Evolutionary conservation across 169 alveolate genomes (phyloP).

Genomic region (Plasmodium fragile): DNA sequence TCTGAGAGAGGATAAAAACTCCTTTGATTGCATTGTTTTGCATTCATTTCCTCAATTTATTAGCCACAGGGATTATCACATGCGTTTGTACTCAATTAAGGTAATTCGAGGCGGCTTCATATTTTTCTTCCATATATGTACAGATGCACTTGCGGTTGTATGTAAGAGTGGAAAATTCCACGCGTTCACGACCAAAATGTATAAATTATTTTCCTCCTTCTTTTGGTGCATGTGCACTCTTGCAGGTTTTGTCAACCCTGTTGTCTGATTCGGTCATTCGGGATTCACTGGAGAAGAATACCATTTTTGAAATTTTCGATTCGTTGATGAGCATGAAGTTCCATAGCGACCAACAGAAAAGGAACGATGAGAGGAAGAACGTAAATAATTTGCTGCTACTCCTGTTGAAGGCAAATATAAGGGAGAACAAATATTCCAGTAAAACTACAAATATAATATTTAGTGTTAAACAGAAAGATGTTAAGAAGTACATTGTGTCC

Average conservation of each 20-base stretch:
- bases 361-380: slow-evolving; percentile 35
- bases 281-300: slow-evolving; percentile 45
- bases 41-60: slow-evolving; percentile 9
- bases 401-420: slow-evolving; percentile 47
- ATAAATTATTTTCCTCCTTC: slow-evolving; percentile 13
- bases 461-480: slow-evolving; percentile 36
- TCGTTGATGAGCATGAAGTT: slow-evolving; percentile 35
- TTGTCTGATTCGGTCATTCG: slow-evolving; percentile 44
- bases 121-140: not conserved
- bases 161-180: not conserved
- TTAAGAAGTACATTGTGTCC: slow-evolving; percentile 26
- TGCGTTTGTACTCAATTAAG: slow-evolving; percentile 44
- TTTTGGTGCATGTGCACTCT: not conserved
- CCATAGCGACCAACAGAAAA: slow-evolving; percentile 1
- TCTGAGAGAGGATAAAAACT: slow-evolving; percentile 8
- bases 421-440: slow-evolving; percentile 22
- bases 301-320: slow-evolving; percentile 49
- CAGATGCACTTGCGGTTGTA: not conserved
- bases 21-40: slow-evolving; percentile 45
- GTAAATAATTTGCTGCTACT: slow-evolving; percentile 16
- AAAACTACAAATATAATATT: slow-evolving; percentile 38
- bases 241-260: slow-evolving; percentile 29
- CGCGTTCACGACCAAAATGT: not conserved
- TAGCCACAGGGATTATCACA: slow-evolving; percentile 27
- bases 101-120: not conserved